Evolutionary conservation across 768 basidiomycete species (phyloP).

Genomic region (Trametes meyenii): DNA sequence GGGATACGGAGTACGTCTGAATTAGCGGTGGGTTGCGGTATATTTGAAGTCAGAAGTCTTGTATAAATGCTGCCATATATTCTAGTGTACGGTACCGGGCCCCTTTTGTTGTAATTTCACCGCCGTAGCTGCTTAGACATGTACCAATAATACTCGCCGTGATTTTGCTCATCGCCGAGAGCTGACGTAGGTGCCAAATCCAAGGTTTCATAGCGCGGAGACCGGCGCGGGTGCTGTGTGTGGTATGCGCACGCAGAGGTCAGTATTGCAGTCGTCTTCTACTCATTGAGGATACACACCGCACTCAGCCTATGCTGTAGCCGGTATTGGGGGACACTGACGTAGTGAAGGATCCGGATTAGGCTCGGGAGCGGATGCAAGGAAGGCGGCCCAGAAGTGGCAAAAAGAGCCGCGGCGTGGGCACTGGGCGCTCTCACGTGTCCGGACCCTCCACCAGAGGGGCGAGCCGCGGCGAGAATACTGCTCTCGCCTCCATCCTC

Average conservation of each 20-base stretch:
- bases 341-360: not conserved
- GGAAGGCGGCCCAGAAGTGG: not conserved
- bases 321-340: not conserved
- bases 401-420: constrained; percentile 5
- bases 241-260: no score
- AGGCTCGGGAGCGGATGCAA: constrained; percentile 8
- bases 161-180: not conserved
- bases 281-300: no score
- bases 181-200: not conserved
- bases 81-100: not conserved
- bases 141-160: constrained; percentile 1
- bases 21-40: not conserved
- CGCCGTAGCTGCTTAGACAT: not conserved
- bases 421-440: constrained; percentile 12
- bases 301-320: no score
- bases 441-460: constrained; percentile 12
- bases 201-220: not conserved
- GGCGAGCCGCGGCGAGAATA: constrained; percentile 18
- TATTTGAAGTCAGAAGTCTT: not conserved
- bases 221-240: not conserved
- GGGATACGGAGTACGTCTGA: constrained; percentile 55
- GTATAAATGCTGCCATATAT: not conserved
- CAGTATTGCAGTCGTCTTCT: no score
- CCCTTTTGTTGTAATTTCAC: not conserved
- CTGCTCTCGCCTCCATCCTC: constrained; percentile 1